Conservation (phyloP, 768 basidiomycete species). For the Ramaria rubella region DNA sequence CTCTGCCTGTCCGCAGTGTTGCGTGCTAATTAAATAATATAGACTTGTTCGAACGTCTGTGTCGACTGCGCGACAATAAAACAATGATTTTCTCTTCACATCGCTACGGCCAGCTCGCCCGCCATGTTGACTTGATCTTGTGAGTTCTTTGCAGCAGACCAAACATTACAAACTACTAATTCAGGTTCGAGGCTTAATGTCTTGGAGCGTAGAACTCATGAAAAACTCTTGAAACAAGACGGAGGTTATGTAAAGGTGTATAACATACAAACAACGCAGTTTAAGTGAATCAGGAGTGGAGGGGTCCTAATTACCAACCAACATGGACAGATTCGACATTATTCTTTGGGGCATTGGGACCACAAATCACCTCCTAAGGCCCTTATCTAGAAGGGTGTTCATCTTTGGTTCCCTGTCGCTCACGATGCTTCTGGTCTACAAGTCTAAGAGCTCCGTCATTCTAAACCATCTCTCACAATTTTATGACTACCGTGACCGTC, state of each 20-base stretch:
- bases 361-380: too few species aligned
- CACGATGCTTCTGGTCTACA: too few species aligned
- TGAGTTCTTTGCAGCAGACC: slow-evolving; percentile 56
- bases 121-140: neutral
- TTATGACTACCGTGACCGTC: too few species aligned
- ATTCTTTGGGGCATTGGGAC: too few species aligned
- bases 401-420: too few species aligned
- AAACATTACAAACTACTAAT: slow-evolving; percentile 39
- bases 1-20: neutral
- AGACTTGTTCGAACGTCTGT: slow-evolving; percentile 66
- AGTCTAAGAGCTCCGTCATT: too few species aligned
- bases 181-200: slow-evolving; percentile 60
- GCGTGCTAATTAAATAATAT: neutral
- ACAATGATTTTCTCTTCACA: slow-evolving; percentile 82
- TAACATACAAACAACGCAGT: slow-evolving; percentile 50
- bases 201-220: slow-evolving; percentile 62
- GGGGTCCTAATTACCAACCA: too few species aligned
- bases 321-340: too few species aligned
- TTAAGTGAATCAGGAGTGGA: neutral
- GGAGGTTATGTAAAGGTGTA: slow-evolving; percentile 72
- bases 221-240: slow-evolving; percentile 41
- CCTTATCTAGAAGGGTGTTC: too few species aligned
- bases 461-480: too few species aligned
- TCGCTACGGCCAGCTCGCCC: slow-evolving; percentile 23
- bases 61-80: slow-evolving; percentile 61